Evolutionary conservation across 2,329 filamentous ascomycete genomes (phyloP).

Genomic region (Cladosporium colombiae): DNA sequence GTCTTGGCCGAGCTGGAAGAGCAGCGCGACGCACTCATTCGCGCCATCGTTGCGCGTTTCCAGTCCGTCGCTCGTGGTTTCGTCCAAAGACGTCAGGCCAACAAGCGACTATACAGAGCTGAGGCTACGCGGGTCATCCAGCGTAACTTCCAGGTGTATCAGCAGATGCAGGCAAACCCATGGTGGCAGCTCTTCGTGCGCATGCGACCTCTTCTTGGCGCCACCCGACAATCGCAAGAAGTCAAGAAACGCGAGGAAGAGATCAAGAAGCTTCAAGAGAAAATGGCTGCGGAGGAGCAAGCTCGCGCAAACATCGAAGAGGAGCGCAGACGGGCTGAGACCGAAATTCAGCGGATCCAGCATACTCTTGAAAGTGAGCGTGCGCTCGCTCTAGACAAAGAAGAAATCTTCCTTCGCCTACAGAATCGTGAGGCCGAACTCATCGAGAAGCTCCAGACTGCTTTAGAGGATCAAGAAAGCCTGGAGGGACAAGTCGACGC

Average conservation of each 20-base stretch:
- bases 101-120: constrained; percentile 90
- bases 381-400: constrained; percentile 93
- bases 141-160: constrained; percentile 87
- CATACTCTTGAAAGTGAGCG: constrained; percentile 94
- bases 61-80: constrained; percentile 91
- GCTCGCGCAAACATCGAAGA: constrained; percentile 84
- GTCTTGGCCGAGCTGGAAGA: constrained; percentile 97
- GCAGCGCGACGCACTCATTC: constrained; percentile 86
- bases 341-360: constrained; percentile 85
- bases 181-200: constrained; percentile 97
- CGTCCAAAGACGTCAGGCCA: constrained; percentile 79
- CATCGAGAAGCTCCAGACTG: constrained; percentile 87
- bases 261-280: constrained; percentile 82
- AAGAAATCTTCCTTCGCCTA: constrained; percentile 97
- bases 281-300: constrained; percentile 73
- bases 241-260: constrained; percentile 94
- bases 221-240: constrained; percentile 86
- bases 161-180: constrained; percentile 84
- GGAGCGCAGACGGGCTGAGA: constrained; percentile 81
- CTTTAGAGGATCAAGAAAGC: constrained; percentile 89
- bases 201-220: constrained; percentile 93
- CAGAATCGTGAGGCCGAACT: constrained; percentile 89
- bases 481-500: constrained; percentile 92
- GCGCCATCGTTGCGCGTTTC: constrained; percentile 89
- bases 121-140: constrained; percentile 96